Conservation (phyloP, 768 basidiomycete species). For the Agaricus blazei region DNA sequence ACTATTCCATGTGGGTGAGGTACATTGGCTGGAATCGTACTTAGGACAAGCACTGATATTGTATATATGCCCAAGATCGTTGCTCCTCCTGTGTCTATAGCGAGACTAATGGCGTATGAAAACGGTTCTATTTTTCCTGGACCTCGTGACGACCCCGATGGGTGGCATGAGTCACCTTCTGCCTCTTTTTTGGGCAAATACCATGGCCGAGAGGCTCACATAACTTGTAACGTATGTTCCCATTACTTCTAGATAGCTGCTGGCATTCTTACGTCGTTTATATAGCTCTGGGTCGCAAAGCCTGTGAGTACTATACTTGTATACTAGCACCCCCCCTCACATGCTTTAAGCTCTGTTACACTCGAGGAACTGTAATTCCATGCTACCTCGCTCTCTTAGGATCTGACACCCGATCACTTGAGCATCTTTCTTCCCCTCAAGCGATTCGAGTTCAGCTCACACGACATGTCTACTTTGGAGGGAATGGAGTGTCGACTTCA, state of each 20-base stretch:
- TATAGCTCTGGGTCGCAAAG: conserved; percentile 19
- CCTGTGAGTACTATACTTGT: conserved; percentile 14
- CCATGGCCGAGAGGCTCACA: conserved; percentile 6
- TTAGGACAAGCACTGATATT: conserved; percentile 19
- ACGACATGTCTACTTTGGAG: no score
- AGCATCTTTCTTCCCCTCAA: background rate
- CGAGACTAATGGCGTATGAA: conserved; percentile 17
- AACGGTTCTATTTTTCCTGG: conserved; percentile 15
- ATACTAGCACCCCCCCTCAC: background rate
- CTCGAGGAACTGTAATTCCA: conserved; percentile 19
- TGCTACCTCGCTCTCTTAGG: conserved; percentile 14
- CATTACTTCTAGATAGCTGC: background rate
- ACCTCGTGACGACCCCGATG: conserved; percentile 17
- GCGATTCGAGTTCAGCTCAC: background rate
- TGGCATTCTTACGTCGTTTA: background rate
- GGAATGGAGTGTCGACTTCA: no score
- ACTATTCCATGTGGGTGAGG: background rate
- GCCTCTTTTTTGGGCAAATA: conserved; percentile 3
- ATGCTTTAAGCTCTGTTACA: conserved; percentile 16
- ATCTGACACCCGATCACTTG: background rate
- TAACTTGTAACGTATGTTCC: conserved; percentile 4
- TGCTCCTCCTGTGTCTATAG: conserved; percentile 14
- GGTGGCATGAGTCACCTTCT: conserved; percentile 14
- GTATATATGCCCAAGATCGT: conserved; percentile 15
- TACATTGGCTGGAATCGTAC: background rate